phyloP scores from a whole-genome alignment of 306 rosid species.

The Ormosia semicastrata region DNA sequence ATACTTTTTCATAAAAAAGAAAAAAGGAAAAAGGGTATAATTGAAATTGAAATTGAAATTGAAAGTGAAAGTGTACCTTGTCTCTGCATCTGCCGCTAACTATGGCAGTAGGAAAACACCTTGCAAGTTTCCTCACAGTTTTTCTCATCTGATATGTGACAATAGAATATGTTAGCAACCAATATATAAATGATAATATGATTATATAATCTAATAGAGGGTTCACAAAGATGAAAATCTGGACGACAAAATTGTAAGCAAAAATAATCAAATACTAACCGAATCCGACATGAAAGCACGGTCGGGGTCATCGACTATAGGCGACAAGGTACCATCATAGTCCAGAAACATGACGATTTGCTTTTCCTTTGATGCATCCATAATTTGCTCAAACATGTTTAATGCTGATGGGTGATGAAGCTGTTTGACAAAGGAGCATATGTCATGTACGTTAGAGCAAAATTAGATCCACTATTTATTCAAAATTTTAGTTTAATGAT shows the following conservation, averaged over 20 bases:
- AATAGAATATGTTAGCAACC: not conserved
- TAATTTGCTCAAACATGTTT: constrained; percentile 75
- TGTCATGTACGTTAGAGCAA: not conserved
- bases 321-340: constrained; percentile 92
- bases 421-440: constrained; percentile 32
- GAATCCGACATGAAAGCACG: constrained; percentile 80
- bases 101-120: constrained; percentile 85
- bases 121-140: constrained; percentile 73
- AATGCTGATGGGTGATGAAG: constrained; percentile 80
- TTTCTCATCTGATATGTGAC: constrained; percentile 73
- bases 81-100: constrained; percentile 91
- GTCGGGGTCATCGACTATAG: constrained; percentile 87
- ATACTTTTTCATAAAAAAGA: not conserved
- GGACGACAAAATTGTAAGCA: not conserved
- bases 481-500: no score
- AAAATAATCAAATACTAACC: constrained; percentile 39
- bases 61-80: constrained; percentile 54
- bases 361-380: constrained; percentile 75
- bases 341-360: constrained; percentile 86
- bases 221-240: not conserved
- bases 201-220: not conserved
- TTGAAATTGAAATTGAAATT: not conserved
- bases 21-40: not conserved
- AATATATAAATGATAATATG: not conserved
- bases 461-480: not conserved